phyloP scores from a whole-genome alignment of 148 eudicot genomes.

The Polygonum maritimum region DNA sequence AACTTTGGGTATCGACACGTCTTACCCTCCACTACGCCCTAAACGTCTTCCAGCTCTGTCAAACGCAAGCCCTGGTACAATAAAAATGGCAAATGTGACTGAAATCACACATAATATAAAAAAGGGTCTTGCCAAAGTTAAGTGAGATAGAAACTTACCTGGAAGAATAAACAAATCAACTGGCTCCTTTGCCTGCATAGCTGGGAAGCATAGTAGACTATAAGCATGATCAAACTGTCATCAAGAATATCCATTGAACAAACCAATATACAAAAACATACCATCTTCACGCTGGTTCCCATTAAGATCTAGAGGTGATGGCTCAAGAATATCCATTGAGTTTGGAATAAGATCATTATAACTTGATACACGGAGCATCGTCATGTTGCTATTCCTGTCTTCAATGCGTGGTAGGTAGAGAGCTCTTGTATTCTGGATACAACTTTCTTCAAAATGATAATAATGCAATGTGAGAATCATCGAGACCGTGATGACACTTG shows the following conservation, averaged over 20 bases:
- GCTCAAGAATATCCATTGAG: constrained; percentile 17
- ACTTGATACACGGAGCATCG: constrained; percentile 16
- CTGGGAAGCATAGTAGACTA: constrained; percentile 13
- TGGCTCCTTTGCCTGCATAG: constrained; percentile 23
- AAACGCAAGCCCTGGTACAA: constrained; percentile 22
- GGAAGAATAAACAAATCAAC: constrained; percentile 21
- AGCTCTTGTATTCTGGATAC: constrained; percentile 15
- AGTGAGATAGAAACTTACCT: constrained; percentile 9
- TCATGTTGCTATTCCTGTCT: constrained; percentile 25
- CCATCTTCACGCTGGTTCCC: constrained; percentile 18
- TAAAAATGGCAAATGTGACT: not conserved
- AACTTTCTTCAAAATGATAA: constrained; percentile 18
- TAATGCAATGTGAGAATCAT: constrained; percentile 7
- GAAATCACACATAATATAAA: not conserved
- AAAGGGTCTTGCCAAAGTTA: not conserved
- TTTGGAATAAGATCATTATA: constrained; percentile 13
- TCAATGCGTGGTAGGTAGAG: constrained; percentile 23
- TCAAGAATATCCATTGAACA: too few relatives aligned
- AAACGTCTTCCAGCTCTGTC: constrained; percentile 22
- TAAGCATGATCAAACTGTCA: not conserved
- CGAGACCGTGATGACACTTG: not conserved
- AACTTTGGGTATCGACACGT: not conserved
- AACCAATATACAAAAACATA: not conserved
- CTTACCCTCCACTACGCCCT: constrained; percentile 29
- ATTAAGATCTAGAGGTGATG: constrained; percentile 13